Base-by-base conservation (phyloP, 148 eudicot genomes). In the Nepenthes gracilis region DNA sequence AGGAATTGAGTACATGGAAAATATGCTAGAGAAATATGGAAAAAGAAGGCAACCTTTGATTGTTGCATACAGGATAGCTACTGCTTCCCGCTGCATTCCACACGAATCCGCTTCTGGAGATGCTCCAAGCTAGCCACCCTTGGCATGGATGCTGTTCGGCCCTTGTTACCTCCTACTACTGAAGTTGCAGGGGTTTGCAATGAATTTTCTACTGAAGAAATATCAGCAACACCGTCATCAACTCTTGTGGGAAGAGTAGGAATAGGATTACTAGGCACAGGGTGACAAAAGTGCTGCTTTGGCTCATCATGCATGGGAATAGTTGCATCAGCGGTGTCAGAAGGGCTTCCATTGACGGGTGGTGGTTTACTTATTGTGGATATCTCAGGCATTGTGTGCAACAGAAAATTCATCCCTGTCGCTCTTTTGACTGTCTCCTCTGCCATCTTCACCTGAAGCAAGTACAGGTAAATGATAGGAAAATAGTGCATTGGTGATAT, bases 81-180 rank as follows among this genome's bases (percentile, higher is more conserved):
- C 45, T 40, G 45, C 45, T 40, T 40, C 45, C 45, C 8, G 8
- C 45, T 40, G 45, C 45, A 4, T 40, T 71, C 85, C 2, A 85
- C 96, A 48, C 98, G 85, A 40, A 93, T 84, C 64, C 95, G 83
- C 74, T 88, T 86, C 78, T 93, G 98, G 65, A 88, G 80, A 77
- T 88, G 96, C 72, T 93, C 97, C 87, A 90, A 78, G 75, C 98
- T 93, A 61, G 95, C 95, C 59, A 85, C 96, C 66, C 94, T 73
- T 70, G 85, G 96, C 96, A 93, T 78, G 35, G 98, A 82, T 58
- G 78, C 66, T 9, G 94, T 84, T 63, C 86, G 72, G 58, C 81
- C 96, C 70, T 78, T 79, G 67, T 66, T 77, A 43, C 63, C 74
- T 47, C 69, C 76, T 32, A 54, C 71, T 33, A 47, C 74, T 38